Evolutionary conservation across 1,139 yeast genomes (phyloP), one percentile per base, ranked within the genome.

Genomic region (Blastobotrys persicus): DNA sequence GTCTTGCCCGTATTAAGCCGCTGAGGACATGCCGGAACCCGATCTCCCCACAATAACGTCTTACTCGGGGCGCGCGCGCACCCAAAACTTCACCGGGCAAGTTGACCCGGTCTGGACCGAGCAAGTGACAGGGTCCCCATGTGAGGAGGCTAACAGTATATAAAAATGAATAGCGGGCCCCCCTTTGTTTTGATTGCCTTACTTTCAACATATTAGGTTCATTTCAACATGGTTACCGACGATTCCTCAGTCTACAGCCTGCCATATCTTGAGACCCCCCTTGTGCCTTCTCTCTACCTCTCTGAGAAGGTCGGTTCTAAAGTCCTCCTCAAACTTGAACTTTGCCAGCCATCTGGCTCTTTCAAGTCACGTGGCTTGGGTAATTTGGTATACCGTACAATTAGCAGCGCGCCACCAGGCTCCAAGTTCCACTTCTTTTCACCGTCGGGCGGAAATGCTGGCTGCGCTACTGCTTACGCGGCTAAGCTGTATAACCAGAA

Each of bases 371-470:
- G 91, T 11, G 73, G 72, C 1, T 59, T 69, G 12, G 72, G 72
- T 11, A 59, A 65, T 51, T 61, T 67, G 18, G 68, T 69, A 18
- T 54, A 62, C 47, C 58, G 61, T 43, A 62, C 67, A 0, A 53
- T 66, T 20, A 33, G 49, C 14, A 52, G 48, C 14, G 55, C 56
- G 1, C 62, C 65, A 2, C 55, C 54, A 14, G 64, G 50, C 4
- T 55, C 60, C 19, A 60, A 64, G 43, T 73, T 78, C 32, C 77
- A 75, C 28, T 81, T 83, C 20, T 79, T 77, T 59, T 76, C 85
- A 1, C 81, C 88, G 12, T 81, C 88, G 17, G 92, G 91, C n/a
- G 91, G 92, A 1, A 85, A 84, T 62, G 92, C 92, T 0, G 91
- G 91, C 0, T 71, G 81, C 47, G 91, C 89, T 1, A 86, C 88